These are phyloP conservation scores for Neurospora discreta DNA, from an alignment of 495 filamentous ascomycete species.

Conservation along the genomic window DNA sequence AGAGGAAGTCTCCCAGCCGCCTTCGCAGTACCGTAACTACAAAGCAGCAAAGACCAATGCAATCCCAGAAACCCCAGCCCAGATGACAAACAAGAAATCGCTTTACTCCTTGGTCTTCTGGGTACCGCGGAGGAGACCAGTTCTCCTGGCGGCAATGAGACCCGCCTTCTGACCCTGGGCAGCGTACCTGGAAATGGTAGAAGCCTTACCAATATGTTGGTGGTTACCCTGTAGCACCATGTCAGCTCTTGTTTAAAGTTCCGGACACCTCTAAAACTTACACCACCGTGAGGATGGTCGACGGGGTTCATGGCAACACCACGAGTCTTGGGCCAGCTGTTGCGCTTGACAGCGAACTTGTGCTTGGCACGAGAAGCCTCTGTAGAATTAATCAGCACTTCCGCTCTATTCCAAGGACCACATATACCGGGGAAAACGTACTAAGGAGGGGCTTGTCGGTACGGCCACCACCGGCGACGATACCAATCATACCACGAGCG, in stretches of 20 bases:
- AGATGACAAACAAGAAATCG: constrained; percentile 40
- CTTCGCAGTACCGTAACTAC: constrained; percentile 39
- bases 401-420: background rate
- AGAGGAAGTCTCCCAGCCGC: constrained; percentile 21
- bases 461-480: constrained; percentile 96
- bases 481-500: constrained; percentile 96
- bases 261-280: constrained; percentile 20
- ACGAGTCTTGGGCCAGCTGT: constrained; percentile 99
- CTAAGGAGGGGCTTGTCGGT: constrained; percentile 98
- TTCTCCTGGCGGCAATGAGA: constrained; percentile 98
- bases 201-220: constrained; percentile 99
- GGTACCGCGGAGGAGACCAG: constrained; percentile 97
- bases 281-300: constrained; percentile 96
- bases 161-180: constrained; percentile 99
- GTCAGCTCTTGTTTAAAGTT: constrained; percentile 20
- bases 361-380: constrained; percentile 97
- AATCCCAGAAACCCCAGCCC: constrained; percentile 45
- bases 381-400: constrained; percentile 26
- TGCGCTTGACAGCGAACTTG: constrained; percentile 99
- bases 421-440: constrained; percentile 27
- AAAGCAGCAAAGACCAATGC: constrained; percentile 43
- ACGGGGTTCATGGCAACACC: constrained; percentile 99
- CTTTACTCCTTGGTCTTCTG: constrained; percentile 97
- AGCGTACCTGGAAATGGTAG: constrained; percentile 96
- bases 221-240: constrained; percentile 73